These are phyloP conservation scores for Curvularia lunata DNA, from an alignment of 2,329 filamentous ascomycete species.

Conservation along the genomic window DNA sequence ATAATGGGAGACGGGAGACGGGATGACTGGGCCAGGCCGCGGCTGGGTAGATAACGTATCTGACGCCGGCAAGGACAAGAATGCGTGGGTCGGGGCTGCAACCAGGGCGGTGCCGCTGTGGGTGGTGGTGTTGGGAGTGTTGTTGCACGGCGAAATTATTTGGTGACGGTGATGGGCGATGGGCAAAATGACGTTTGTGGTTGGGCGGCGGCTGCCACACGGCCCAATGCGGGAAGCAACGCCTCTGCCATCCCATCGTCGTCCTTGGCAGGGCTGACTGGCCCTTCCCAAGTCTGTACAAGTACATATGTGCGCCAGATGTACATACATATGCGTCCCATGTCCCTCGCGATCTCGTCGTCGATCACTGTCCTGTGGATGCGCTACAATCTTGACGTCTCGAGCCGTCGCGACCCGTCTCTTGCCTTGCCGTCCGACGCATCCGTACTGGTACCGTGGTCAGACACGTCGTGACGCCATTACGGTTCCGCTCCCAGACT, in stretches of 20 bases:
- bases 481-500: background rate
- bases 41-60: background rate
- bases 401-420: background rate
- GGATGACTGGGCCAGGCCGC: constrained; percentile 8
- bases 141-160: constrained; percentile 1
- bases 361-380: background rate
- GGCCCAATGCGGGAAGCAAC: constrained; percentile 24
- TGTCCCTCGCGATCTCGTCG: background rate
- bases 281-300: background rate
- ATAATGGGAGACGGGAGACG: constrained; percentile 18
- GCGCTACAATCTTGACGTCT: background rate
- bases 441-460: background rate
- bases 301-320: background rate
- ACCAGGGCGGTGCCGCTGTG: background rate
- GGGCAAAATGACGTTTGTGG: constrained; percentile 21
- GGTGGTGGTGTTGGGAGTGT: background rate
- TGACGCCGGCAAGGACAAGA: background rate
- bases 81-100: constrained; percentile 5
- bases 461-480: background rate
- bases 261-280: constrained; percentile 27
- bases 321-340: background rate
- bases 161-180: background rate
- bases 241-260: constrained; percentile 22
- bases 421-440: background rate
- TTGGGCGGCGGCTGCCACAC: constrained; percentile 23